These are phyloP conservation scores for Erodium texanum DNA, from an alignment of 441 rosid species.

Conservation along the genomic window DNA sequence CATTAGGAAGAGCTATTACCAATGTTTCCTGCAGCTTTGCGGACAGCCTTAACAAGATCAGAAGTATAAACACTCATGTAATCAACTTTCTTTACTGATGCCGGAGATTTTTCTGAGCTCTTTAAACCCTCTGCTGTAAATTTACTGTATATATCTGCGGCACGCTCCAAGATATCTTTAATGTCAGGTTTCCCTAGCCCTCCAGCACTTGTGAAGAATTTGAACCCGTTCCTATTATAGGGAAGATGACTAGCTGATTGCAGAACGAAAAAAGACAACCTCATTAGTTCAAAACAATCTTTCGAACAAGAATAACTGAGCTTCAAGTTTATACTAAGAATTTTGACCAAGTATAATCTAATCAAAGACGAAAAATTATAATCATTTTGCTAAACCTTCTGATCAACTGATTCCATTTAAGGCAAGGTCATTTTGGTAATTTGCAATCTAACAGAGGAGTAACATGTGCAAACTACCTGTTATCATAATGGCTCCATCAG, in stretches of 20 bases:
- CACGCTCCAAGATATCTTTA: conserved; percentile 73
- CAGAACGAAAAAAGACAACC: conserved; percentile 18
- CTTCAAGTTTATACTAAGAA: background rate
- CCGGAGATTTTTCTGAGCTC: conserved; percentile 32
- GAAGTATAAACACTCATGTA: conserved; percentile 80
- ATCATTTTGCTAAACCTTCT: background rate
- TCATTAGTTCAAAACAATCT: conserved; percentile 15
- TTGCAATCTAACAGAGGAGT: conserved; percentile 13
- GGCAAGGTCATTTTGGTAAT: background rate
- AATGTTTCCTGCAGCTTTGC: conserved; percentile 70
- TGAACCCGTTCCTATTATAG: conserved; percentile 92
- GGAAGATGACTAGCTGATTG: conserved; percentile 97
- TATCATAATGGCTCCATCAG: conserved; percentile 95
- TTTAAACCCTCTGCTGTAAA: conserved; percentile 34
- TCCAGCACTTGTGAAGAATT: conserved; percentile 86
- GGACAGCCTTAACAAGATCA: conserved; percentile 78
- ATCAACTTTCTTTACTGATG: conserved; percentile 52
- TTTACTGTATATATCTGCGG: conserved; percentile 62
- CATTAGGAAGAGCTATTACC: conserved; percentile 38
- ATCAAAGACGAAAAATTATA: background rate
- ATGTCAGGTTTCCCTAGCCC: conserved; percentile 93
- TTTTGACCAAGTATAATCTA: background rate
- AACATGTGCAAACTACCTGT: conserved; percentile 45
- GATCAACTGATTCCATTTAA: background rate
- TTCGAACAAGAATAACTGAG: background rate